Conservation (phyloP, 2,329 filamentous ascomycete genomes). For the Berkeleyomyces basicola region DNA sequence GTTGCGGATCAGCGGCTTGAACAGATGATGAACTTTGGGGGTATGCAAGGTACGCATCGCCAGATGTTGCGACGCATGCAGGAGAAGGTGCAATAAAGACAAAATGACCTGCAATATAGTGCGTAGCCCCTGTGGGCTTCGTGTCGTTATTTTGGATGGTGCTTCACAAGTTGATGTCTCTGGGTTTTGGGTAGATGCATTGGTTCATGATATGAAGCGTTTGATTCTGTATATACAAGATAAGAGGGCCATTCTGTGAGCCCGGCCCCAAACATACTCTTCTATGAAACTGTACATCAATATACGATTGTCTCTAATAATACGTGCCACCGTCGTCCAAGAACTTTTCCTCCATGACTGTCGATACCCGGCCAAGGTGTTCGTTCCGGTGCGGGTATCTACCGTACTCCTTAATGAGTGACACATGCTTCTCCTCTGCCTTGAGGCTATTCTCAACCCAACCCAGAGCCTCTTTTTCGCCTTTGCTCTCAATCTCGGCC, state of each 20-base stretch:
- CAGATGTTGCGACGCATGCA: slow-evolving; percentile 73
- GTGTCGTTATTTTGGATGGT: background rate
- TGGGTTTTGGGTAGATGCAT: background rate
- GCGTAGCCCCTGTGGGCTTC: background rate
- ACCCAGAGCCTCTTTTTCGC: slow-evolving; percentile 15
- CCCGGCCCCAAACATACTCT: background rate
- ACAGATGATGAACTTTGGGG: slow-evolving; percentile 57
- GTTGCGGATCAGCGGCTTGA: slow-evolving; percentile 49
- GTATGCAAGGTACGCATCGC: slow-evolving; percentile 59
- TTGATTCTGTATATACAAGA: background rate
- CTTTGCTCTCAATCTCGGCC: slow-evolving; percentile 20
- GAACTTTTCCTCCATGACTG: slow-evolving; percentile 33
- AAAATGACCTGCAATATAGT: background rate
- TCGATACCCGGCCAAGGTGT: slow-evolving; percentile 31
- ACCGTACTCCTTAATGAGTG: slow-evolving; percentile 36
- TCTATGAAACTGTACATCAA: background rate
- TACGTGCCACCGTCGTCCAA: slow-evolving; percentile 26
- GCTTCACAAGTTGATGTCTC: background rate
- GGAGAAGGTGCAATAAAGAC: slow-evolving; percentile 10
- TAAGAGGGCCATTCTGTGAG: background rate
- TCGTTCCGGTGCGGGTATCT: slow-evolving; percentile 43
- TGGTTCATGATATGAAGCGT: background rate
- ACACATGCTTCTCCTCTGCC: slow-evolving; percentile 28
- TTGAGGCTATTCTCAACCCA: slow-evolving; percentile 1
- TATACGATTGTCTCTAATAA: background rate